Evolutionary conservation across 164 flowering plant species (phyloP), one percentile per base, ranked within the genome.

Genomic region (Berberis vulgaris): DNA sequence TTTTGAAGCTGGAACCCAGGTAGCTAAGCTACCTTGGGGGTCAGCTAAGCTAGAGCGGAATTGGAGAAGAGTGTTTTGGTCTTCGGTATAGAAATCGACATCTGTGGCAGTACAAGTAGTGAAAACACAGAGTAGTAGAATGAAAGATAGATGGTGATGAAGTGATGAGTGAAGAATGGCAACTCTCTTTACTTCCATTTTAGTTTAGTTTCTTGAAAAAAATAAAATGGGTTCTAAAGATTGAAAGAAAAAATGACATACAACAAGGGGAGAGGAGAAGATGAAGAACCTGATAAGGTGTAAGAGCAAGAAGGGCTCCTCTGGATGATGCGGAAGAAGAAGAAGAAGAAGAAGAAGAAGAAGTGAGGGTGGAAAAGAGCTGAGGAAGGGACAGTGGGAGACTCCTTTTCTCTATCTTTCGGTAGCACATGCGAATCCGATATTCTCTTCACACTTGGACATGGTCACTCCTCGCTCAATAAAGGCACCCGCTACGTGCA

Each of bases 1-100:
- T 65, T 65, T 66, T 41, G 76, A 67, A 40, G 78, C 83, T 5
- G 42, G 5, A 13, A 46, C 65, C 97, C 96, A 88, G 57, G 68
- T 72, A 0, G 84, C 59, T 49, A 88, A 74, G 57, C 60, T 64
- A 57, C 67, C 80, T 57, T 63, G 67, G 0, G 95, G 0, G 41
- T 56, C 59, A 56, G 7, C 8, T 56, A 56, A 56, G 2, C 41
- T 9, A 38, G 59, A 56, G 1, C 11, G 41, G 13, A 56, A 56
- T 12, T 58, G 8, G 2, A 43, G 46, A 6, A 58, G 59, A 6
- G 59, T 13, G 41, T 56, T 26, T 52, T 26, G 4, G 4, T 52
- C 54, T 52, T 52, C 54, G 4, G n/a, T 6, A 10, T 7, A 1
- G n/a, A 52, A 52, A 52, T 52, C 54, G 1, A 52, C 13, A 3